Evolutionary conservation across 177 flowering plant species (phyloP).

Genomic region (Vitis hybrid): DNA sequence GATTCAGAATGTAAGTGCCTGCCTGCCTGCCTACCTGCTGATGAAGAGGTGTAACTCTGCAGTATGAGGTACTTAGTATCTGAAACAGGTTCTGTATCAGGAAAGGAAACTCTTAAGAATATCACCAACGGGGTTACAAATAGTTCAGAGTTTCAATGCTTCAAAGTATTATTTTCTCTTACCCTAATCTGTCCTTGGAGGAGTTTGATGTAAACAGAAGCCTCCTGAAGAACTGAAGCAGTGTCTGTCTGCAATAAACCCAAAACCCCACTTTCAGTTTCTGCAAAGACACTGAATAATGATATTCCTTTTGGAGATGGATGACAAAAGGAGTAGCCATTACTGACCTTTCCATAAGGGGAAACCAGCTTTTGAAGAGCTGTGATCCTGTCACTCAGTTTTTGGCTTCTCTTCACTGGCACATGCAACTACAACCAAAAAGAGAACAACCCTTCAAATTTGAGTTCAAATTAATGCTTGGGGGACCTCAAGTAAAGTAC

Average conservation of each 20-base stretch:
- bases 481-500: background rate
- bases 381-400: constrained; percentile 62
- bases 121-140: background rate
- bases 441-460: background rate
- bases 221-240: constrained; percentile 80
- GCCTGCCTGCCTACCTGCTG: constrained; percentile 27
- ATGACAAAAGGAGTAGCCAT: background rate
- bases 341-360: constrained; percentile 77
- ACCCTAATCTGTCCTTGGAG: constrained; percentile 69
- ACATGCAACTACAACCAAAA: constrained; percentile 18
- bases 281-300: too few species aligned
- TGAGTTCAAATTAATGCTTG: background rate
- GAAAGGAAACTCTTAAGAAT: background rate
- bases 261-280: background rate
- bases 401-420: constrained; percentile 56
- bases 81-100: constrained; percentile 31
- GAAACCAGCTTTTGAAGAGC: constrained; percentile 78
- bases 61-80: constrained; percentile 41
- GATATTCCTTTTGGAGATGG: too few species aligned
- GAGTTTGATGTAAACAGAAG: constrained; percentile 51
- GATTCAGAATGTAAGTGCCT: background rate
- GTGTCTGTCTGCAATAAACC: constrained; percentile 62
- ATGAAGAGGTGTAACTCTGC: constrained; percentile 11
- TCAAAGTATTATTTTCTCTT: background rate
- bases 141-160: background rate